Evolutionary conservation across 306 rosid species (phyloP).

Genomic region (Abrus precatorius): DNA sequence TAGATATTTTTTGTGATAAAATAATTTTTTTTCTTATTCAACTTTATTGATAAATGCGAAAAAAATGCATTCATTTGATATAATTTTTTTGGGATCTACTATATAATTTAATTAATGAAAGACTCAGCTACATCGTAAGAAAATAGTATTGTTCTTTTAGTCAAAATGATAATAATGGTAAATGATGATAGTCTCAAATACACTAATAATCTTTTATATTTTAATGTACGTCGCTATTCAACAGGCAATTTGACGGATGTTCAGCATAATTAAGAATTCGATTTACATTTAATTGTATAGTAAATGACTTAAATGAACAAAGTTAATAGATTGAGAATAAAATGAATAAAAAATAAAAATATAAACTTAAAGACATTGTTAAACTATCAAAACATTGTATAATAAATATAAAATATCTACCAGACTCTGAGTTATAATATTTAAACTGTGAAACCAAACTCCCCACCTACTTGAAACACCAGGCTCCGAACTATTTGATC

Average conservation of each 20-base stretch:
- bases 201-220: background rate
- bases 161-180: background rate
- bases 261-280: background rate
- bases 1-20: no score
- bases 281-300: background rate
- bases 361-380: background rate
- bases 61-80: no score
- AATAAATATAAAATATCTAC: background rate
- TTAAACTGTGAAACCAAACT: background rate
- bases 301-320: background rate
- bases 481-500: slow-evolving; percentile 4
- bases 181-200: background rate
- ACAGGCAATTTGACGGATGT: background rate
- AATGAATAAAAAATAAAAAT: background rate
- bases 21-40: no score
- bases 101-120: background rate
- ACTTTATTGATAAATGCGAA: no score
- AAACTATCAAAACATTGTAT: background rate
- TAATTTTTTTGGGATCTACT: background rate
- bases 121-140: background rate
- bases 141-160: background rate
- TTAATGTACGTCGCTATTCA: background rate
- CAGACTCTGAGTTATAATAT: background rate
- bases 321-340: background rate
- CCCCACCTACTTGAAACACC: background rate